Evolutionary conservation across 306 rosid species (phyloP).

Genomic region (Calophaca sinica): DNA sequence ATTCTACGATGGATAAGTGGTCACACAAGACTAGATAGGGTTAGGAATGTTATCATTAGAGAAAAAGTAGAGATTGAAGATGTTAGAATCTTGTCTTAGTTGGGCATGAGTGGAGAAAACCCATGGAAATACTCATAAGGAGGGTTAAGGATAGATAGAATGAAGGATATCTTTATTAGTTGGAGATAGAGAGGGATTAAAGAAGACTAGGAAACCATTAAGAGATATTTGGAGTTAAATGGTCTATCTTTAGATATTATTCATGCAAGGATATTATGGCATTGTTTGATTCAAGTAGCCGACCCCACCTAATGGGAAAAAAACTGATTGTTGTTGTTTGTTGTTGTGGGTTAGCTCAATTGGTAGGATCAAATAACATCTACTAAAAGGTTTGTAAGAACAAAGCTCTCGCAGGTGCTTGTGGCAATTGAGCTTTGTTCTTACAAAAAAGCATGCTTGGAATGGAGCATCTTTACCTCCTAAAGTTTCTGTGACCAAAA

Average conservation of each 20-base stretch:
- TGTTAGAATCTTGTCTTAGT: not conserved
- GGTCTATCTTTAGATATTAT: conserved; percentile 1
- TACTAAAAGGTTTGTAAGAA: not conserved
- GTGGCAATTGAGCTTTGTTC: conserved; percentile 1
- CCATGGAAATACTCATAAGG: not conserved
- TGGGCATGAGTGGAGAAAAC: conserved; percentile 10
- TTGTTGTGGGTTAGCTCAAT: not conserved
- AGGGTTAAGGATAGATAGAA: not conserved
- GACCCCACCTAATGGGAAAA: not conserved
- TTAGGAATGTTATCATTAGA: not conserved
- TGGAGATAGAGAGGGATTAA: not conserved
- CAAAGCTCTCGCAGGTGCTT: conserved; percentile 10
- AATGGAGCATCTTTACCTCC: not conserved
- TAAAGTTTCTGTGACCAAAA: conserved; percentile 21
- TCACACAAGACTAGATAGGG: not conserved
- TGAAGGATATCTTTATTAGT: not conserved
- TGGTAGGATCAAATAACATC: not conserved
- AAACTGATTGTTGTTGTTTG: not conserved
- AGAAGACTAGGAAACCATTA: not conserved
- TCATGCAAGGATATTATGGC: not conserved
- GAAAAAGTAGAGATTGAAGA: conserved; percentile 7
- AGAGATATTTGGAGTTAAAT: conserved; percentile 11
- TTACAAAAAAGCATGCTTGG: not conserved
- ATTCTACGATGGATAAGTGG: not conserved
- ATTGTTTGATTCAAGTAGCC: not conserved